phyloP scores from a whole-genome alignment of 768 basidiomycete genomes.

The Rickenella mellea region DNA sequence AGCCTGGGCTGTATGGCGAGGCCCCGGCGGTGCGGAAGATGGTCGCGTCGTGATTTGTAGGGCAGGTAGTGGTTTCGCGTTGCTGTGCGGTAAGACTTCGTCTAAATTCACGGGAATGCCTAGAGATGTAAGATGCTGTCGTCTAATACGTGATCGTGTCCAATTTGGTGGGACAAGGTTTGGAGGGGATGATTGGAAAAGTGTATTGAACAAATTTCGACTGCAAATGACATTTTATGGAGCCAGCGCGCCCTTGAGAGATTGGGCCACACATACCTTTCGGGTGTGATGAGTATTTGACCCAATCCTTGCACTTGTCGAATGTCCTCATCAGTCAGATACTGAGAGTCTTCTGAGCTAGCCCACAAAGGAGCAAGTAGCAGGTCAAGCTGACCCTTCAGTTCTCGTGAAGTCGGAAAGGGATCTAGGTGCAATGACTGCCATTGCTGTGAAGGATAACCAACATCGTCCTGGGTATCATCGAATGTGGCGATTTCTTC shows the following conservation, averaged over 20 bases:
- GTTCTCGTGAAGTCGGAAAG: conserved; percentile 42
- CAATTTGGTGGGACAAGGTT: conserved; percentile 83
- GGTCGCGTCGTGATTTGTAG: conserved; percentile 79
- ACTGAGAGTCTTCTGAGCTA: conserved; percentile 33
- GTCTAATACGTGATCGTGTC: conserved; percentile 84
- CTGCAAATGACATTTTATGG: conserved; percentile 35
- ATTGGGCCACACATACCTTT: conserved; percentile 44
- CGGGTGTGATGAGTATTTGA: conserved; percentile 67
- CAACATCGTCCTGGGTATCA: conserved; percentile 19
- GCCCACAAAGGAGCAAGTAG: conserved; percentile 64
- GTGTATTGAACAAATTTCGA: conserved; percentile 66
- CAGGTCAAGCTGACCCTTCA: conserved; percentile 54
- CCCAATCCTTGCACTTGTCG: conserved; percentile 72
- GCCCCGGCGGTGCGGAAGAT: conserved; percentile 68
- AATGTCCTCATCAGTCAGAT: conserved; percentile 62
- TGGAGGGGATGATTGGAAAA: conserved; percentile 60
- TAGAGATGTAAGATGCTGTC: conserved; percentile 84
- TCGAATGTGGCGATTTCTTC: conserved; percentile 10
- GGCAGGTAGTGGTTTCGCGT: conserved; percentile 60
- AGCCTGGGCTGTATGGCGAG: conserved; percentile 24
- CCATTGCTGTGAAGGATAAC: conserved; percentile 27
- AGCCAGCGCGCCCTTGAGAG: background rate
- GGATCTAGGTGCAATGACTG: conserved; percentile 57
- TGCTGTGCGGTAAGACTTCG: conserved; percentile 69
- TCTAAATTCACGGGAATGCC: conserved; percentile 94